Base-by-base conservation (phyloP, 139 green algal species). In the Asterochloris sp. region DNA sequence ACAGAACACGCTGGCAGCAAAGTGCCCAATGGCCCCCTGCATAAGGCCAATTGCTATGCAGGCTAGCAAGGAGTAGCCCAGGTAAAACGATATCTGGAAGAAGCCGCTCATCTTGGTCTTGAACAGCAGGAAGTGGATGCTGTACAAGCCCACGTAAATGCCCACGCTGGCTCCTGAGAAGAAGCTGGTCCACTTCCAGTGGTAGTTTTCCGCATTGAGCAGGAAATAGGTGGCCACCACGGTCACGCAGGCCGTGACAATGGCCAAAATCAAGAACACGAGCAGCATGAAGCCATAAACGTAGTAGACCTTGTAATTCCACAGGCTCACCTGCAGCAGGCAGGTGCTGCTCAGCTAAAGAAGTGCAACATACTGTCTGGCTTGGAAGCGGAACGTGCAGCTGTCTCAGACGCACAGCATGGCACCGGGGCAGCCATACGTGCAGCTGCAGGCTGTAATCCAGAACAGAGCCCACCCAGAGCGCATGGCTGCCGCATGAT, bases 231-330 rank as follows among this genome's bases (percentile, higher is more conserved):
- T 98, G 75, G 90, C 96, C 64, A 99, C 96, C 69, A 99, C 92
- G 28, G 94, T 96, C 11, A 96, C 90, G 80, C 94, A 98, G 11
- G 92, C 80, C 0, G 94, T 98, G 26, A 99, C 96, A 26, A 98
- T 93, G 47, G 96, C 77, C 64, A 99, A 89, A 88, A 99, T 98
- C 69, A 97, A 66, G 82, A 98, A 95, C 79, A 99, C 96, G 19
- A 99, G 92, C 79, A 98, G 89, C 89, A 99, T 95, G 92, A 99
- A 99, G 82, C 96, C 96, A 86, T 98, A 99, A 81, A 99, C 97
- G 73, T 98, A 99, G 88, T 99, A 99, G 13, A 99, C 82, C 82
- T 85, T 85, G 82, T 85, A 82, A 67, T 85, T 85, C 82, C 82
- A 85, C 54, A 85, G 82, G 60, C 76, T 82, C 12, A 54, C 38